phyloP scores from a whole-genome alignment of 129 eudicot species.

The Centaurea solstitialis region DNA sequence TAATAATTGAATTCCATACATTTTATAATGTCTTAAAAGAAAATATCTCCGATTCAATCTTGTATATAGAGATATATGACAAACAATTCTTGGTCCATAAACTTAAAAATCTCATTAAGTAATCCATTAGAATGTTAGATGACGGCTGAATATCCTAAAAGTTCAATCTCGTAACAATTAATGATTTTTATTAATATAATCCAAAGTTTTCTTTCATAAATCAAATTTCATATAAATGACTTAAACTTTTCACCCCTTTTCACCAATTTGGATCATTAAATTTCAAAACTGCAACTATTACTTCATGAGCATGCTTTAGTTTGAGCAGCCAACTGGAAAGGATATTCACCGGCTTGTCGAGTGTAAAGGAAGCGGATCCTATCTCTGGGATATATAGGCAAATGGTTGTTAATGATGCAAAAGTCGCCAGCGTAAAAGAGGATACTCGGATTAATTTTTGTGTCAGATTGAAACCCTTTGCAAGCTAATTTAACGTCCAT shows the following conservation, averaged over 20 bases:
- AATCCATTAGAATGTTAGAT: too few relatives aligned
- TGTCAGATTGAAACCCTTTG: background rate
- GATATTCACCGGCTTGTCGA: background rate
- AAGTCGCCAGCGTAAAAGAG: background rate
- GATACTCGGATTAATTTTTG: background rate
- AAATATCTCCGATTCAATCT: too few relatives aligned
- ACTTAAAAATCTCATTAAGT: too few relatives aligned
- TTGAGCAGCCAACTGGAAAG: background rate
- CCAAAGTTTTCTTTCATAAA: background rate
- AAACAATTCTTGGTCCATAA: too few relatives aligned
- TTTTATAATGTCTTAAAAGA: too few relatives aligned
- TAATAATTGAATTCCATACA: too few relatives aligned
- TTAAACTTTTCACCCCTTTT: background rate
- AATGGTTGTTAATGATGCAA: background rate
- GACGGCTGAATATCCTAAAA: background rate
- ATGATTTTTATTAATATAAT: background rate
- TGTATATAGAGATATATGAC: too few relatives aligned
- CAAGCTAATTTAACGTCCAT: background rate
- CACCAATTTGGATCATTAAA: background rate
- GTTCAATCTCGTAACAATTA: background rate
- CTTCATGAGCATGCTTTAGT: background rate
- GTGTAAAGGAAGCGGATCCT: background rate
- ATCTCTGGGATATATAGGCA: background rate
- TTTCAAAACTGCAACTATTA: background rate
- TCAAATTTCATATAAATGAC: background rate